Evolutionary conservation across 2,329 filamentous ascomycete genomes (phyloP).

Genomic region (Mariannaea sp.): DNA sequence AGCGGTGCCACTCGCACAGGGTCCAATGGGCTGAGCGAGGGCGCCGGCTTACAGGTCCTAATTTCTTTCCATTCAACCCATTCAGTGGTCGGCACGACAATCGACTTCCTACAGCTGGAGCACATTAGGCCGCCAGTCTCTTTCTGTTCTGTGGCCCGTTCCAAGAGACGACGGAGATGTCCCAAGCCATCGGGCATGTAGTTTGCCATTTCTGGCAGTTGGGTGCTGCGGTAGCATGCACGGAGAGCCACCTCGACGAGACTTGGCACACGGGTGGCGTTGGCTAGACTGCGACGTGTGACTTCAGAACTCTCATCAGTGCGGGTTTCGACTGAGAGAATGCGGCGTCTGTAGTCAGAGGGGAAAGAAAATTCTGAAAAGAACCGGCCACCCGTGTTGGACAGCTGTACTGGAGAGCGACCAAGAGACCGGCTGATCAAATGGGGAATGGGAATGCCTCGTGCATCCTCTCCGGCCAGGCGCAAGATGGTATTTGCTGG

Average conservation of each 20-base stretch:
- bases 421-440: constrained; percentile 37
- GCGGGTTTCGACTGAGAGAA: constrained; percentile 30
- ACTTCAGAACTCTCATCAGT: constrained; percentile 15
- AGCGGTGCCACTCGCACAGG: constrained; percentile 31
- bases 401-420: constrained; percentile 41
- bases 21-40: constrained; percentile 9
- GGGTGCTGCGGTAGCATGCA: constrained; percentile 50
- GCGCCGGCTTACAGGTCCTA: constrained; percentile 23
- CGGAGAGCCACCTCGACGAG: constrained; percentile 57
- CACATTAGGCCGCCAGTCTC: constrained; percentile 57
- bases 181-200: constrained; percentile 50
- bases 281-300: constrained; percentile 19
- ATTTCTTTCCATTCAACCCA: constrained; percentile 68
- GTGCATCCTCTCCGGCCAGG: constrained; percentile 10
- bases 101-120: constrained; percentile 54
- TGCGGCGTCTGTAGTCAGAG: constrained; percentile 22
- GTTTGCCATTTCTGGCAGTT: constrained; percentile 49
- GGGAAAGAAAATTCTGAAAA: constrained; percentile 41
- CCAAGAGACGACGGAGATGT: constrained; percentile 48
- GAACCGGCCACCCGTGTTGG: constrained; percentile 38
- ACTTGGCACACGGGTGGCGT: constrained; percentile 50
- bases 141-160: constrained; percentile 47
- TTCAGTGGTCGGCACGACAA: constrained; percentile 57
- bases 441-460: constrained; percentile 16
- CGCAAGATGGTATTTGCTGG: constrained; percentile 15